Conservation (phyloP, 768 basidiomycete species). For the Lactarius indigo region DNA sequence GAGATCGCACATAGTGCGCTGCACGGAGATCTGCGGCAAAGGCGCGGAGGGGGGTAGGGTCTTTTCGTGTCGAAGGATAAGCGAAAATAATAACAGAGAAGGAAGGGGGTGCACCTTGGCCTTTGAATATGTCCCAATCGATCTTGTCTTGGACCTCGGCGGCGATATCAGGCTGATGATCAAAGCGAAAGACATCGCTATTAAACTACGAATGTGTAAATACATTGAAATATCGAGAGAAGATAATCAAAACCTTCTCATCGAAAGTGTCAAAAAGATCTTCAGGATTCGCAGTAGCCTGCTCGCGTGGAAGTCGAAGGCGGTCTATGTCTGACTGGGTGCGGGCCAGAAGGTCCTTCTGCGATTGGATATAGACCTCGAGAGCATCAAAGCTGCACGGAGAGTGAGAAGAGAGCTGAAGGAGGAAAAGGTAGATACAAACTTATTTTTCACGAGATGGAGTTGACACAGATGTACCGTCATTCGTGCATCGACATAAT, state of each 20-base stretch:
- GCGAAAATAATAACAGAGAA: too few species aligned
- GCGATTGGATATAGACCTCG: conserved; percentile 57
- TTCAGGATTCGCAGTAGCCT: conserved; percentile 37
- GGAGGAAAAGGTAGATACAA: too few species aligned
- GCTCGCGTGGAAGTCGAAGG: conserved; percentile 44
- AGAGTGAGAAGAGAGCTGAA: too few species aligned
- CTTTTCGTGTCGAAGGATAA: too few species aligned
- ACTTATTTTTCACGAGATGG: too few species aligned
- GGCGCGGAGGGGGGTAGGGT: too few species aligned
- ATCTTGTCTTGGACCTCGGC: conserved; percentile 47
- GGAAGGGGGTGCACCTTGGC: conserved; percentile 48
- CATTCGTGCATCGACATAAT: too few species aligned
- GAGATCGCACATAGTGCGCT: too few species aligned
- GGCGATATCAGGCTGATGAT: conserved; percentile 43
- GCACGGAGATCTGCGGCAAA: too few species aligned
- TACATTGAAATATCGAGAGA: conserved; percentile 21
- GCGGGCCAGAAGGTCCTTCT: conserved; percentile 54
- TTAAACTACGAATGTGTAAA: conserved; percentile 31
- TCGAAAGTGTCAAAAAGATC: conserved; percentile 34
- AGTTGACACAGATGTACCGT: too few species aligned
- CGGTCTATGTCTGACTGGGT: conserved; percentile 61
- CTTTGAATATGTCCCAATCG: conserved; percentile 59
- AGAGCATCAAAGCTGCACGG: too few species aligned
- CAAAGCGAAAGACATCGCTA: conserved; percentile 34
- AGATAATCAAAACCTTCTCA: conserved; percentile 35